Percentiles rank a stretch among this genome's conserved stretches.
These are phyloP conservation scores for Chimonanthus salicifolius DNA, from an alignment of 164 flowering plant species.

Conservation along the genomic window DNA sequence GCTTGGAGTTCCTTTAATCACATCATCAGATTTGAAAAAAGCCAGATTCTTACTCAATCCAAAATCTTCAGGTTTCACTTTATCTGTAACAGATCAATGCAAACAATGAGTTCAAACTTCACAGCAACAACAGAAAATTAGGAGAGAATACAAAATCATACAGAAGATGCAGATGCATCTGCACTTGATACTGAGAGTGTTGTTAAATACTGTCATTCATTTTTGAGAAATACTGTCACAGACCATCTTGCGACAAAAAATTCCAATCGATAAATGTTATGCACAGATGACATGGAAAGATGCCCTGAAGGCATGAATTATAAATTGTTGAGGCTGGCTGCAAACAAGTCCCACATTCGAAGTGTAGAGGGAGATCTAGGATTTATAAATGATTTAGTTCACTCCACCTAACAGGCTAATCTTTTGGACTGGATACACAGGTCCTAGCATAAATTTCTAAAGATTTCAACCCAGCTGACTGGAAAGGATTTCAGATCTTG, in stretches of 20 bases:
- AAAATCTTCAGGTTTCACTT: slow-evolving; percentile 69
- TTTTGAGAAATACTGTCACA: too few relatives aligned
- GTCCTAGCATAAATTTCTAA: too few relatives aligned
- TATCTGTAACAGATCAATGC: slow-evolving; percentile 31
- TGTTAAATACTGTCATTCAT: too few relatives aligned
- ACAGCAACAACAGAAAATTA: background rate
- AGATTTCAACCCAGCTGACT: background rate
- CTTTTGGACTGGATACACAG: too few relatives aligned
- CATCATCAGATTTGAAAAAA: slow-evolving; percentile 37
- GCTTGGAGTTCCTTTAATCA: slow-evolving; percentile 29
- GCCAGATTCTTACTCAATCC: slow-evolving; percentile 49
- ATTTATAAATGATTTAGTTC: too few relatives aligned
- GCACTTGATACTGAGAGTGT: too few relatives aligned
- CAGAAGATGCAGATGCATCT: background rate
- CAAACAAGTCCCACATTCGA: background rate
- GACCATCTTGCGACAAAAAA: too few relatives aligned
- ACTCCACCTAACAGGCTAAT: background rate
- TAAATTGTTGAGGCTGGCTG: too few relatives aligned
- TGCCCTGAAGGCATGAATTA: too few relatives aligned
- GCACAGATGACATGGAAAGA: background rate
- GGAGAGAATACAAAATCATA: background rate
- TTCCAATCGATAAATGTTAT: background rate
- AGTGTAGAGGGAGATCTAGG: too few relatives aligned
- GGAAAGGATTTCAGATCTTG: background rate
- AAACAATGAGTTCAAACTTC: background rate